A percentile compares a stretch with the other conserved stretches of the same genome.
Conservation (phyloP, 306 rosid species). For the Mimosa bimucronata region DNA sequence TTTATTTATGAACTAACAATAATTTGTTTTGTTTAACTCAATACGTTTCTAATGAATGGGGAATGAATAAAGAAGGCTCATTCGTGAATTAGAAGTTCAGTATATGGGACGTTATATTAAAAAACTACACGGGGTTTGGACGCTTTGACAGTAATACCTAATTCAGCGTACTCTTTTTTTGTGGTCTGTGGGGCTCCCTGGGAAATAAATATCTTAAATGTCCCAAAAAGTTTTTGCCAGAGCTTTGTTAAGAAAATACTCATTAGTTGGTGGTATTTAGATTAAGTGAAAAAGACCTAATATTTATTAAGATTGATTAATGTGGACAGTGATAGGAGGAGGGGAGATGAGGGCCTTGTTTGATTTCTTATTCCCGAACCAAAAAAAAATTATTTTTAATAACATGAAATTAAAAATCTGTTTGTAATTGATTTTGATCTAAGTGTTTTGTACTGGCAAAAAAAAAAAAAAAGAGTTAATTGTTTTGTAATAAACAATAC, state of each 20-base stretch:
- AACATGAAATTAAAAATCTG: no score
- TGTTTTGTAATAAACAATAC: no score
- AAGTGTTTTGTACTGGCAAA: no score
- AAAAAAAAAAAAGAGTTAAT: no score
- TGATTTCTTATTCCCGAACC: no score
- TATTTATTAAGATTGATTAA: no score
- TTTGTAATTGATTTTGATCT: no score
- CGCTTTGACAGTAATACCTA: background rate
- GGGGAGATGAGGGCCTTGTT: no score
- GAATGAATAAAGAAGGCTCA: background rate
- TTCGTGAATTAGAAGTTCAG: background rate
- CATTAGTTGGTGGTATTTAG: background rate
- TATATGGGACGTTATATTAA: background rate
- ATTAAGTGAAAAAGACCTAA: background rate
- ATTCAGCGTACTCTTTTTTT: background rate
- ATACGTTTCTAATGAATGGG: background rate
- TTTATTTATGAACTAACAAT: no score
- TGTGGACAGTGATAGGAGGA: no score
- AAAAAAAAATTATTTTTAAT: no score
- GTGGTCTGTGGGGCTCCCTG: background rate
- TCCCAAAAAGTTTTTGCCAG: background rate
- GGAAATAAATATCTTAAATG: background rate
- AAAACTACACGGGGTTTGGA: background rate
- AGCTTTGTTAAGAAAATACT: background rate
- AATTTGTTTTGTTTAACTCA: background rate